phyloP scores from a whole-genome alignment of 2,329 filamentous ascomycete genomes.

The Plenodomus lindquistii region DNA sequence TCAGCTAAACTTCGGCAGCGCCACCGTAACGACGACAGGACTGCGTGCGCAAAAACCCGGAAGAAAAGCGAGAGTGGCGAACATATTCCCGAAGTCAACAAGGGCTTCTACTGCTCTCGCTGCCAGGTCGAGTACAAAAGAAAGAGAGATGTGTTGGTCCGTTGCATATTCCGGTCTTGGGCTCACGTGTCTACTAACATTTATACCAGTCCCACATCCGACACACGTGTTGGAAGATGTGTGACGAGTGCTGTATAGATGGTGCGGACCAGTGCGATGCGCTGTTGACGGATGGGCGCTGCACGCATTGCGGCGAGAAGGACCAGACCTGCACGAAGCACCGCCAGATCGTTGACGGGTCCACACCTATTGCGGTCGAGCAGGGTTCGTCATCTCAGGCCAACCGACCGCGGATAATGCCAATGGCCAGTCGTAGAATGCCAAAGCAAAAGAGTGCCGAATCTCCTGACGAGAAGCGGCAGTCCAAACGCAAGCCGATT shows the following conservation, averaged over 20 bases:
- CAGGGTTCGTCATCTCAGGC: not conserved
- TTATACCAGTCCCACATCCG: slow-evolving; percentile 7
- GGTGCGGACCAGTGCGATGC: slow-evolving; percentile 9
- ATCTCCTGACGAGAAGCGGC: slow-evolving; percentile 7
- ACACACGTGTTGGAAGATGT: slow-evolving; percentile 12
- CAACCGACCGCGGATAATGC: not conserved
- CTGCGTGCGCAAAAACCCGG: too few species aligned
- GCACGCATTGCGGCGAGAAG: slow-evolving; percentile 9
- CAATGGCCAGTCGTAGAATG: not conserved
- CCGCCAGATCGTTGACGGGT: not conserved
- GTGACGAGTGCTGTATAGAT: slow-evolving; percentile 17
- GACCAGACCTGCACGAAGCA: slow-evolving; percentile 12
- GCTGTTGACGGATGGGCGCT: not conserved
- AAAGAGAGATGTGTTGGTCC: too few species aligned
- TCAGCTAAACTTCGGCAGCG: too few species aligned
- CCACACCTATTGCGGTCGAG: too few species aligned
- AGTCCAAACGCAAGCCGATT: slow-evolving; percentile 1
- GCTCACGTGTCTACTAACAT: too few species aligned
- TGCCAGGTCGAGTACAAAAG: too few species aligned
- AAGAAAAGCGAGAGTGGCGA: too few species aligned
- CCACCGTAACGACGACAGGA: too few species aligned
- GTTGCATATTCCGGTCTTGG: too few species aligned
- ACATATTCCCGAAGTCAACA: too few species aligned
- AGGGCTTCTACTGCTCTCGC: too few species aligned
- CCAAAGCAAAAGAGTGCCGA: slow-evolving; percentile 9